Evolutionary conservation across 176 grass and related monocot species (phyloP), one percentile per base, ranked within the genome.

Genomic region (Saccharum spontaneum): DNA sequence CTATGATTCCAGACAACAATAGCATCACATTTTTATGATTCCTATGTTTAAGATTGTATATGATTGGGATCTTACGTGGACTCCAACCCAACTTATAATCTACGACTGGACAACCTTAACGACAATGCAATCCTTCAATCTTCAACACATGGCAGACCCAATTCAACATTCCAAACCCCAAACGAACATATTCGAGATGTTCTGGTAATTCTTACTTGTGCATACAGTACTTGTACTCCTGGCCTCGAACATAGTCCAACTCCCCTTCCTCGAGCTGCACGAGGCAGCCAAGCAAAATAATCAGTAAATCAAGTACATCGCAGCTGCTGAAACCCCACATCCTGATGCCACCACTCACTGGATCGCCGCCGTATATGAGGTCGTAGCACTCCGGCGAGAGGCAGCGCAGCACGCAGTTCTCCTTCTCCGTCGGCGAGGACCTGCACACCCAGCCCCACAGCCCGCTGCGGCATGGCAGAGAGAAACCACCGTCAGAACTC

Each of bases 161-260:
- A n/a, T 81, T 81, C 46, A 69, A 15, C 9, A 74, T 36, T 7
- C 2, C 45, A 38, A 85, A 88, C n/a, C 13, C 3, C 61, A n/a
- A 76, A 15, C 7, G 3, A 44, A 67, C 33, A 82, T 7, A 31
- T 60, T 74, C 4, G 9, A 39, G 12, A 45, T 57, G 71, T 67
- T 41, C 69, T 24, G 4, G 23, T 49, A 2, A 20, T 77, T 31
- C 91, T 87, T 94, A 98, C 96, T 94, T 98, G 91, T 87, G 86
- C 96, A 95, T 92, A 86, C 96, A 98, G 78, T 95, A 98, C 74
- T 98, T 98, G 89, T 87, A 98, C 85, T 98, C 96, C 60, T 98
- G 93, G 54, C 91, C 38, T 20, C 96, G 89, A 79, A 95, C 69
- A 48, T 91, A 90, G 81, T 98, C 96, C 66, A 90, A 67, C 75